A percentile compares a stretch with the other conserved stretches of the same genome.
Conservation (phyloP, 2,329 filamentous ascomycete genomes). For the Nigrograna mackinnonii region DNA sequence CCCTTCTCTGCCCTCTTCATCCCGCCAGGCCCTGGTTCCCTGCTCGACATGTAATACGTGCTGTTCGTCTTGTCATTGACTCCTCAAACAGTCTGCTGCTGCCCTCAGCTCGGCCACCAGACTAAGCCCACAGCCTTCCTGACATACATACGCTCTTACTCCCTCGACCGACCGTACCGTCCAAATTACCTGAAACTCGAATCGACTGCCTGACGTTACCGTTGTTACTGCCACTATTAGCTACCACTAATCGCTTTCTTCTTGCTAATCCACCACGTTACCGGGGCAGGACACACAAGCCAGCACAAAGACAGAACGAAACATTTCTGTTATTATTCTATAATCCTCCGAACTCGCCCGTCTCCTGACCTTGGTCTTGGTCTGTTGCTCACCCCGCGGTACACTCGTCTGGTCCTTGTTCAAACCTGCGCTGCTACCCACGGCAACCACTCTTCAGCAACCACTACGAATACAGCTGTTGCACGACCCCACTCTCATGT, state of each 20-base stretch:
- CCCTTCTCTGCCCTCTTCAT: conserved; percentile 1
- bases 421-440: too few species aligned
- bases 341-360: conserved; percentile 3
- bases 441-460: too few species aligned
- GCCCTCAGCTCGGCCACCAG: conserved; percentile 22
- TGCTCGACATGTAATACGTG: conserved; percentile 15
- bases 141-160: conserved; percentile 23
- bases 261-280: conserved; percentile 10
- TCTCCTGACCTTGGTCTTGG: conserved; percentile 2
- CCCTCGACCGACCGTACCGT: conserved; percentile 3
- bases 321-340: conserved; percentile 13
- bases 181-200: conserved; percentile 14
- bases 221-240: conserved; percentile 10
- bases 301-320: conserved; percentile 7
- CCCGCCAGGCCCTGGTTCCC: conserved; percentile 3
- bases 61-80: conserved; percentile 15
- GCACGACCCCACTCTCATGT: too few species aligned
- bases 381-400: conserved; percentile 11
- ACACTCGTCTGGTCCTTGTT: too few species aligned
- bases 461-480: too few species aligned
- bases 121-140: conserved; percentile 28
- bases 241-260: conserved; percentile 7
- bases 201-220: conserved; percentile 12
- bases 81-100: conserved; percentile 14
- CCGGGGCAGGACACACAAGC: conserved; percentile 5